Evolutionary conservation across 139 green algal species (phyloP).

Genomic region (Nannochloris sp.): DNA sequence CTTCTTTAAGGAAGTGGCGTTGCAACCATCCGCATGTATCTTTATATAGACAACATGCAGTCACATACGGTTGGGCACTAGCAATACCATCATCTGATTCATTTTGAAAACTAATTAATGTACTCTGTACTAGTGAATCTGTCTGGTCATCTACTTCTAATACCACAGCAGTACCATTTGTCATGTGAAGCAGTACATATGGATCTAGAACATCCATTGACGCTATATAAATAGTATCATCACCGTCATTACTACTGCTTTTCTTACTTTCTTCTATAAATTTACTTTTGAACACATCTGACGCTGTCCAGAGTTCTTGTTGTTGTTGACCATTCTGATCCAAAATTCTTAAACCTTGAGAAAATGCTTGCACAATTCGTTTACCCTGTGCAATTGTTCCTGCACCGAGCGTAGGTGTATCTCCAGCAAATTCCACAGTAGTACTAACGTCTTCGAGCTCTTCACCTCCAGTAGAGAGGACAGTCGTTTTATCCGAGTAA

Average conservation of each 20-base stretch:
- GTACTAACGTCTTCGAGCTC: conserved; percentile 63
- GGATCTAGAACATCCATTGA: conserved; percentile 48
- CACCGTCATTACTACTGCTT: no score
- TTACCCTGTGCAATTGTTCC: conserved; percentile 58
- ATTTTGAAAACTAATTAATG: no score
- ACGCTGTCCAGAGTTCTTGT: conserved; percentile 37
- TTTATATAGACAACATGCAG: conserved; percentile 41
- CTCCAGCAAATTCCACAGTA: conserved; percentile 31
- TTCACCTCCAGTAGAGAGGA: conserved; percentile 63
- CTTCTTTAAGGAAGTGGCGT: not conserved
- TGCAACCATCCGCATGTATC: conserved; percentile 49
- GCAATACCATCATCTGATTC: no score
- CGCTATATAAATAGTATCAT: conserved; percentile 24
- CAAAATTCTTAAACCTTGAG: conserved; percentile 48
- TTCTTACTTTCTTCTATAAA: not conserved
- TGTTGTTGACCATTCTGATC: conserved; percentile 19
- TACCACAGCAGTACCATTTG: conserved; percentile 34
- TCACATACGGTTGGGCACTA: not conserved
- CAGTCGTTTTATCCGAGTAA: conserved; percentile 44
- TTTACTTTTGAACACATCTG: conserved; percentile 28
- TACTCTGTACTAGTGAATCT: conserved; percentile 5
- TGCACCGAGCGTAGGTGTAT: conserved; percentile 57
- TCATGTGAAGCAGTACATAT: conserved; percentile 55
- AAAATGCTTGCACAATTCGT: conserved; percentile 49
- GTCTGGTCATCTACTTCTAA: conserved; percentile 15